Conservation (phyloP, 1,284 basidiomycete species). For the Ganoderma lucidum region DNA sequence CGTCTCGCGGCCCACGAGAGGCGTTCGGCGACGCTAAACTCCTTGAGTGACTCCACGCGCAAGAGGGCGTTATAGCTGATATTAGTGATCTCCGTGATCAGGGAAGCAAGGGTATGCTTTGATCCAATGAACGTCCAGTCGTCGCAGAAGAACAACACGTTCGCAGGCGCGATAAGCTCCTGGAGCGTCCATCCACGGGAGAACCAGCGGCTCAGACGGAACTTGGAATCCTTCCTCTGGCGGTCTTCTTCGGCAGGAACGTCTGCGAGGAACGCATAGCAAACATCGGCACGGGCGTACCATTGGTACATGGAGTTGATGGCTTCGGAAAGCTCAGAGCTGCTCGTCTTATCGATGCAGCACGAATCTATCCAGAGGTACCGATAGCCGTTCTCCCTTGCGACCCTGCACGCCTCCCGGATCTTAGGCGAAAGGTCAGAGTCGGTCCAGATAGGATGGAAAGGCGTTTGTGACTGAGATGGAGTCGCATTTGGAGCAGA, state of each 20-base stretch:
- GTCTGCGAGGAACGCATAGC: constrained; percentile 14
- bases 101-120: constrained; percentile 5
- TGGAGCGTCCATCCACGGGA: constrained; percentile 21
- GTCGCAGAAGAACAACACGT: constrained; percentile 6
- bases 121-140: constrained; percentile 13
- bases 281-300: constrained; percentile 18
- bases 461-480: not conserved
- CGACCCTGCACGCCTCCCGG: constrained; percentile 14
- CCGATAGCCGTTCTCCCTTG: constrained; percentile 7
- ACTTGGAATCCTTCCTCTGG: not conserved
- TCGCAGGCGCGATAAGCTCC: constrained; percentile 18
- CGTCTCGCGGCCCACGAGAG: constrained; percentile 22
- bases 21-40: constrained; percentile 12
- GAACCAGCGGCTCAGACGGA: constrained; percentile 15
- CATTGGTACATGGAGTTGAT: constrained; percentile 16
- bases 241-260: constrained; percentile 10
- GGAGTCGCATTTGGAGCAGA: not conserved
- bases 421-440: constrained; percentile 6
- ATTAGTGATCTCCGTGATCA: constrained; percentile 13
- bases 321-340: constrained; percentile 6
- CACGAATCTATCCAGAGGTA: constrained; percentile 22
- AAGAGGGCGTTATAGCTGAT: constrained; percentile 5
- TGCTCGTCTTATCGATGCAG: constrained; percentile 14
- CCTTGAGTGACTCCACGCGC: not conserved
- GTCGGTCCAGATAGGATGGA: not conserved